Evolutionary conservation across 257 asterid species (phyloP).

Genomic region (Fraxinus americana): DNA sequence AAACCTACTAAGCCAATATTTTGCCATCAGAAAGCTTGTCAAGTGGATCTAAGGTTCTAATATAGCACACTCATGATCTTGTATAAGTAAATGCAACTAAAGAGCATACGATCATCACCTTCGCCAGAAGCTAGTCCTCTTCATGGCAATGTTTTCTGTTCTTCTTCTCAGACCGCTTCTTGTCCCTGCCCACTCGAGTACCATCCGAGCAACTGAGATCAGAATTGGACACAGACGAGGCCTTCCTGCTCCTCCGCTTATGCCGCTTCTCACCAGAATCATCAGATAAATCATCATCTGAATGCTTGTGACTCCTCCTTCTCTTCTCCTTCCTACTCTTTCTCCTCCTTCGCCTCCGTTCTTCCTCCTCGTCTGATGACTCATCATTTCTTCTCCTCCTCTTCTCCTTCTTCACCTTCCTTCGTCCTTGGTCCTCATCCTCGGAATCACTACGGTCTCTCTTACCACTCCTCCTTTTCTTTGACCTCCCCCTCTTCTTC

Average conservation of each 20-base stretch:
- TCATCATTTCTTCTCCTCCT: constrained; percentile 54
- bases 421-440: constrained; percentile 49
- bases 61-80: constrained; percentile 3
- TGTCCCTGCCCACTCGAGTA: constrained; percentile 74
- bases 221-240: constrained; percentile 46
- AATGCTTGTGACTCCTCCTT: constrained; percentile 59
- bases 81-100: neutral
- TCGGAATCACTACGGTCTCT: constrained; percentile 45
- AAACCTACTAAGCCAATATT: neutral
- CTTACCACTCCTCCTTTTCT: constrained; percentile 57
- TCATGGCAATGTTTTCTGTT: constrained; percentile 52
- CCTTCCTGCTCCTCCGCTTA: constrained; percentile 61
- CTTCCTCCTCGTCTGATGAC: constrained; percentile 52
- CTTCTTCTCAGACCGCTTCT: constrained; percentile 68
- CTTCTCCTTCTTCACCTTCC: constrained; percentile 56
- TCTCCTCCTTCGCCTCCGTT: constrained; percentile 45
- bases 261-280: constrained; percentile 52
- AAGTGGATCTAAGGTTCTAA: constrained; percentile 9
- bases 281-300: constrained; percentile 54
- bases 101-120: constrained; percentile 14
- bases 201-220: constrained; percentile 58
- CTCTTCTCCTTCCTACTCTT: constrained; percentile 66
- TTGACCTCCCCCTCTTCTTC: constrained; percentile 62
- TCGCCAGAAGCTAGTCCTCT: constrained; percentile 38
- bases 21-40: constrained; percentile 14